Evolutionary conservation across 1,139 yeast species (phyloP), one percentile per base, ranked within the genome.

Genomic region (Tardiomyces digboiensis): DNA sequence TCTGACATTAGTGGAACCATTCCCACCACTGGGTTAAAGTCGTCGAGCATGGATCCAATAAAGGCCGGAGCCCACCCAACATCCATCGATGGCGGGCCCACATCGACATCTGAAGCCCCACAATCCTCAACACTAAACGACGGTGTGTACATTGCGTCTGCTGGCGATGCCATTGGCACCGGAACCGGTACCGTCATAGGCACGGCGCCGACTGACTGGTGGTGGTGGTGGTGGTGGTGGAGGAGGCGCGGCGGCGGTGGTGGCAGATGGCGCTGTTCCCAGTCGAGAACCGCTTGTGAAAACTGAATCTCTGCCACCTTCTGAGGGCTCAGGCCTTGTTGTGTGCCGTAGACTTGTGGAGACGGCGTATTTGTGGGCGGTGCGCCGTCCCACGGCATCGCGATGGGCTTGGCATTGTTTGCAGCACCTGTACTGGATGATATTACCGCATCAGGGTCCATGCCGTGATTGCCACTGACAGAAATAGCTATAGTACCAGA

Each of bases 1-100:
- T 42, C 33, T 44, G 53, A 18, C 14, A 26, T 5, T 5, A 26
- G 33, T 8, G 33, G 33, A 5, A 26, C 33, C 33, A 26, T 26
- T 5, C 33, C 33, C 5, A 4, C 33, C 33, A 26, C 14, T 5
- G 5, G 33, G 33, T 26, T 26, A 8, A 26, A 26, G 33, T 26
- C 33, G 10, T 26, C 33, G 33, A 26, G 33, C 12, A 26, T 16
- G 3, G 33, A 26, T 4, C 33, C 33, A 26, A 5, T 16, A 26
- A 26, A 26, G 16, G 33, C 33, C 14, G 33, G 33, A 5, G 33
- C 14, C 3, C 16, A 16, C 16, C 33, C 33, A 4, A 26, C 33
- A 3, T 26, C 10, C n/a, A n/a, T n/a, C n/a, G n/a, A n/a, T 4
- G 33, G 3, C 16, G 12, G 33, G 33, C 33, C 33, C 5, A n/a